A percentile compares a stretch with the other conserved stretches of the same genome.
Evolutionary conservation across 257 asterid genomes (phyloP).

Genomic region (Gentiana macrophylla): DNA sequence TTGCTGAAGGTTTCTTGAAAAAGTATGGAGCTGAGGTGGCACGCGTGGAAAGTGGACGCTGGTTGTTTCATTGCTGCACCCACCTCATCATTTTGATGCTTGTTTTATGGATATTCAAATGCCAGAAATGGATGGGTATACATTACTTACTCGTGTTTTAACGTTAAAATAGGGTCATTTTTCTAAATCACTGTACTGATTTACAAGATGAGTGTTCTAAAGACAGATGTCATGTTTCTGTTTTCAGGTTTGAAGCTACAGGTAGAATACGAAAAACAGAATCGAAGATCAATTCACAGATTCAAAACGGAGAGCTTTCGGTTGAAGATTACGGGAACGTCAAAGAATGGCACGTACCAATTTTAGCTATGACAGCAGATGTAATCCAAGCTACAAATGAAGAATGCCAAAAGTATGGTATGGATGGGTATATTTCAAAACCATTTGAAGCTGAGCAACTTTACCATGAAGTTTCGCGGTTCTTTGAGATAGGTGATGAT

Average conservation of each 20-base stretch:
- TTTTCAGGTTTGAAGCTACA: slow-evolving; percentile 74
- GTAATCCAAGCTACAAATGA: slow-evolving; percentile 86
- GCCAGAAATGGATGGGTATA: slow-evolving; percentile 98
- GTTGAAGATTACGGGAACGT: slow-evolving; percentile 27
- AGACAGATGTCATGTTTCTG: slow-evolving; percentile 2
- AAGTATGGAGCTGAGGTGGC: slow-evolving; percentile 95
- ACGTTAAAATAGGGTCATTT: not conserved
- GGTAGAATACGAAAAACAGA: slow-evolving; percentile 53
- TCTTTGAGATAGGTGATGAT: slow-evolving; percentile 21
- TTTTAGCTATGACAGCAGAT: slow-evolving; percentile 95
- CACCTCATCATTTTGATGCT: slow-evolving; percentile 90
- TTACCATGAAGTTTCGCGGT: slow-evolving; percentile 75
- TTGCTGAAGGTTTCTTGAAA: slow-evolving; percentile 73
- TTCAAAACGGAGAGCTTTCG: slow-evolving; percentile 36
- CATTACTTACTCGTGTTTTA: not conserved
- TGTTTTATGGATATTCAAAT: slow-evolving; percentile 99
- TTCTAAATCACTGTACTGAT: not conserved
- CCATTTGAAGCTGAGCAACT: slow-evolving; percentile 98
- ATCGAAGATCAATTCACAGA: slow-evolving; percentile 24
- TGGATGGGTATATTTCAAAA: slow-evolving; percentile 92
- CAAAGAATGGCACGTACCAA: slow-evolving; percentile 72
- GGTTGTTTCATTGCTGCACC: slow-evolving; percentile 56
- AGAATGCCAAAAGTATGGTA: slow-evolving; percentile 44
- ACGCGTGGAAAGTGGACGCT: slow-evolving; percentile 60
- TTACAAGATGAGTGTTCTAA: not conserved